phyloP scores from a whole-genome alignment of 139 green algal genomes.

The Chlamydomonas incerta region DNA sequence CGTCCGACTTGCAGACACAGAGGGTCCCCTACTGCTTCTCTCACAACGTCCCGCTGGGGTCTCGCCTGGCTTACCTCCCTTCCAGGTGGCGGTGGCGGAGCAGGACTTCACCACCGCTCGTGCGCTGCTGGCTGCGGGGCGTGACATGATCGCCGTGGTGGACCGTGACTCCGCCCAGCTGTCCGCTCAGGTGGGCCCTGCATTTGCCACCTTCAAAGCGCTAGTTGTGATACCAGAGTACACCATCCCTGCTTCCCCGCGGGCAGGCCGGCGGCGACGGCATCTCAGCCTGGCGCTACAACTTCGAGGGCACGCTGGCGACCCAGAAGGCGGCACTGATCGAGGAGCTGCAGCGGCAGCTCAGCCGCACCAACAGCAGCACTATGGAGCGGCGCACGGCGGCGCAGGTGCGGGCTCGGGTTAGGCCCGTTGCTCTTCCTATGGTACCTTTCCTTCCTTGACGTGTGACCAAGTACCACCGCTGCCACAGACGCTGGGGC shows the following conservation, averaged over 20 bases:
- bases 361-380: conserved; percentile 45
- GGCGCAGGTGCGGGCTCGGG: conserved; percentile 7
- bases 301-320: conserved; percentile 41
- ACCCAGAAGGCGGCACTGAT: conserved; percentile 42
- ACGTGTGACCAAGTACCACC: not conserved
- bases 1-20: no score
- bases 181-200: conserved; percentile 28
- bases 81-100: conserved; percentile 44
- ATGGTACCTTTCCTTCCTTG: not conserved
- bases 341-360: conserved; percentile 42
- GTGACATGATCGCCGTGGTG: conserved; percentile 32
- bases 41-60: no score
- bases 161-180: conserved; percentile 45
- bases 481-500: conserved; percentile 1
- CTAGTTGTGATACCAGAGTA: no score
- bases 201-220: no score
- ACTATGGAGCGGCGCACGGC: conserved; percentile 32
- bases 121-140: conserved; percentile 29
- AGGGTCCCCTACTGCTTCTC: no score
- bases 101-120: conserved; percentile 2
- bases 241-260: no score
- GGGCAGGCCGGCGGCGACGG: not conserved
- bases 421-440: not conserved
- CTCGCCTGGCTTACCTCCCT: no score
- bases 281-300: conserved; percentile 50